Conservation (phyloP, 306 rosid species). For the peach (Prunus persica) region DNA sequence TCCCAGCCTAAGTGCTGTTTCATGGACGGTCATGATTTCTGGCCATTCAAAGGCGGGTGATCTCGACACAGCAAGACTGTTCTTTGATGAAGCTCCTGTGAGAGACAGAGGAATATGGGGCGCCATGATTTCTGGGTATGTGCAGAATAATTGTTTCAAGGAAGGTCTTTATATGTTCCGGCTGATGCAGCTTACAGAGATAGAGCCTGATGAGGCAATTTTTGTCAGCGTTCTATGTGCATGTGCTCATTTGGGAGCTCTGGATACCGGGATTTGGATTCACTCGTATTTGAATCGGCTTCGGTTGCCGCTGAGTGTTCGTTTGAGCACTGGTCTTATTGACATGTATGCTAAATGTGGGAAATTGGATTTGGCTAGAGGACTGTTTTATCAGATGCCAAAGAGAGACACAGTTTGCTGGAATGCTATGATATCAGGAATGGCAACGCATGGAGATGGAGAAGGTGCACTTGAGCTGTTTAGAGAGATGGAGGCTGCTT, state of each 20-base stretch:
- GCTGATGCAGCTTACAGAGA: constrained; percentile 48
- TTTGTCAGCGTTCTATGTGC: constrained; percentile 65
- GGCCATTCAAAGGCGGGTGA: constrained; percentile 64
- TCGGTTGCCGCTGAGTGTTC: constrained; percentile 35
- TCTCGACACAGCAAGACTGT: constrained; percentile 54
- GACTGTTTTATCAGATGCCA: constrained; percentile 37
- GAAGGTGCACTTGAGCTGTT: constrained; percentile 50
- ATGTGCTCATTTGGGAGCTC: constrained; percentile 75
- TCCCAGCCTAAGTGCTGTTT: constrained; percentile 47
- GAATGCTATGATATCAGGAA: constrained; percentile 76
- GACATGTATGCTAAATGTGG: constrained; percentile 89
- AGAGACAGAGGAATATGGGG: constrained; percentile 81
- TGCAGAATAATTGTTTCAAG: constrained; percentile 66
- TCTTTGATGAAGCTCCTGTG: constrained; percentile 66
- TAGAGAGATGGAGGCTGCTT: constrained; percentile 47
- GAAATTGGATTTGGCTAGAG: constrained; percentile 45
- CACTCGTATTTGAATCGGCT: constrained; percentile 43
- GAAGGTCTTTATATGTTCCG: constrained; percentile 65
- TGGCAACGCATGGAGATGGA: constrained; percentile 77
- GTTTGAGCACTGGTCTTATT: constrained; percentile 54
- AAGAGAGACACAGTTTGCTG: constrained; percentile 58
- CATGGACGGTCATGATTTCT: constrained; percentile 72
- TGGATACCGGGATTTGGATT: constrained; percentile 65
- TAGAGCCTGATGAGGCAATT: constrained; percentile 65
- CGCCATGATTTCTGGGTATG: constrained; percentile 84